Evolutionary conservation across 2,329 filamentous ascomycete species (phyloP).

Genomic region (Calycina herbarum): DNA sequence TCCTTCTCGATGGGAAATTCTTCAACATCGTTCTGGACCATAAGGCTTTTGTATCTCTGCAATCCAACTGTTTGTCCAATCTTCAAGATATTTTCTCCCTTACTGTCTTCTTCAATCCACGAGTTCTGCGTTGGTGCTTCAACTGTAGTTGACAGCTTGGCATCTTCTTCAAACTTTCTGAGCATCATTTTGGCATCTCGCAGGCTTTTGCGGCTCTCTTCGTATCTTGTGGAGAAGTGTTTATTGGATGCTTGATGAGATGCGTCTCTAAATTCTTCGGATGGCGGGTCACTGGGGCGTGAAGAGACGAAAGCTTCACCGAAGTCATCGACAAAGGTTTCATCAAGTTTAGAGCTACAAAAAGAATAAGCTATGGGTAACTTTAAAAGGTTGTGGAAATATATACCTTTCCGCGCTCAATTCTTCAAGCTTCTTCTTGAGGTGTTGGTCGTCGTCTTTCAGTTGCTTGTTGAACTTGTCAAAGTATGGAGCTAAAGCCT

Average conservation of each 20-base stretch:
- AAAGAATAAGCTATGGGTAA: background rate
- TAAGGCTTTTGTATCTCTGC: slow-evolving; percentile 25
- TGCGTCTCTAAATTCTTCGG: background rate
- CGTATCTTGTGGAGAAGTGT: slow-evolving; percentile 24
- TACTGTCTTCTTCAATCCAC: slow-evolving; percentile 24
- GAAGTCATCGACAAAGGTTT: slow-evolving; percentile 27
- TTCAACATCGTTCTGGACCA: slow-evolving; percentile 3
- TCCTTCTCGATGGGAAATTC: slow-evolving; percentile 14
- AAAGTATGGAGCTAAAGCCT: slow-evolving; percentile 23
- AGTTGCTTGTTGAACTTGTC: slow-evolving; percentile 21
- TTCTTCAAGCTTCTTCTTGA: slow-evolving; percentile 22
- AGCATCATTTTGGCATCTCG: slow-evolving; percentile 21
- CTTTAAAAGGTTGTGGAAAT: background rate
- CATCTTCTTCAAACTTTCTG: slow-evolving; percentile 22
- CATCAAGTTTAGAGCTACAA: slow-evolving; percentile 24
- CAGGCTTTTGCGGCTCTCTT: slow-evolving; percentile 19
- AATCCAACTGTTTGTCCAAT: slow-evolving; percentile 27
- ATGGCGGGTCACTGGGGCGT: slow-evolving; percentile 17
- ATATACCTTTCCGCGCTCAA: slow-evolving; percentile 6
- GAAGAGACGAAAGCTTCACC: slow-evolving; percentile 24
- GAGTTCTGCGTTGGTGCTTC: slow-evolving; percentile 18
- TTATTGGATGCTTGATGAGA: background rate
- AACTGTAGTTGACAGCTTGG: slow-evolving; percentile 17
- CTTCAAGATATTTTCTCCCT: slow-evolving; percentile 18
- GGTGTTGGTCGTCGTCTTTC: slow-evolving; percentile 16